Evolutionary conservation across 768 basidiomycete species (phyloP).

Genomic region (Myochromella boudieri): DNA sequence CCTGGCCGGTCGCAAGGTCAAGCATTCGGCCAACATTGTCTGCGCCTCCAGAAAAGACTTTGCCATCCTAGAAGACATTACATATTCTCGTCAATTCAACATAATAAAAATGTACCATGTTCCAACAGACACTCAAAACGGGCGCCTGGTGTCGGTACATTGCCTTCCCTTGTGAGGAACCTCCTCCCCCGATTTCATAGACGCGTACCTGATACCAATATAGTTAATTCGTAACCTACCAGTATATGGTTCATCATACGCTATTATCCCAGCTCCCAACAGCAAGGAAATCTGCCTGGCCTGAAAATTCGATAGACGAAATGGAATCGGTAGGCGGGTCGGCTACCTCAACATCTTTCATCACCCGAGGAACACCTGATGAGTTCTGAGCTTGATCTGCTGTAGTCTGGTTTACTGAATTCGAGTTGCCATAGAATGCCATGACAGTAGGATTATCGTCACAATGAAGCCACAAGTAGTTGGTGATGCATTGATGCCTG

Average conservation of each 20-base stretch:
- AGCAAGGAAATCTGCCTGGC: constrained; percentile 84
- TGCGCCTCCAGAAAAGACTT: constrained; percentile 88
- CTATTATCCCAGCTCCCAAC: constrained; percentile 95
- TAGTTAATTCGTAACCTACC: too few species aligned
- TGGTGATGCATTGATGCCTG: too few species aligned
- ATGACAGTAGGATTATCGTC: too few species aligned
- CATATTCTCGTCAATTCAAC: not conserved
- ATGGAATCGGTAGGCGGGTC: constrained; percentile 88
- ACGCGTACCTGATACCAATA: constrained; percentile 83
- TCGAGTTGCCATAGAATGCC: too few species aligned
- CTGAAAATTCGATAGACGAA: constrained; percentile 81
- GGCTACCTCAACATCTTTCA: constrained; percentile 69
- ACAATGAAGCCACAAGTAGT: too few species aligned
- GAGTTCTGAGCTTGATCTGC: too few species aligned
- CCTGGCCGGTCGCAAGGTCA: constrained; percentile 84
- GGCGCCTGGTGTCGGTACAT: constrained; percentile 91
- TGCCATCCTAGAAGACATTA: constrained; percentile 67
- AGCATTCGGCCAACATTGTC: constrained; percentile 96
- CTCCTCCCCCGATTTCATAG: constrained; percentile 82
- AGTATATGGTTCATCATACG: too few species aligned
- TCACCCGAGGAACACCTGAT: too few species aligned
- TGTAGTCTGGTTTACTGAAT: too few species aligned
- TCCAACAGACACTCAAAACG: constrained; percentile 88
- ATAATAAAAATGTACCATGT: constrained; percentile 58
- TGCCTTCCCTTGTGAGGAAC: constrained; percentile 85